Evolutionary conservation across 179 eudicot species (phyloP).

Genomic region (Beta macrorhiza): DNA sequence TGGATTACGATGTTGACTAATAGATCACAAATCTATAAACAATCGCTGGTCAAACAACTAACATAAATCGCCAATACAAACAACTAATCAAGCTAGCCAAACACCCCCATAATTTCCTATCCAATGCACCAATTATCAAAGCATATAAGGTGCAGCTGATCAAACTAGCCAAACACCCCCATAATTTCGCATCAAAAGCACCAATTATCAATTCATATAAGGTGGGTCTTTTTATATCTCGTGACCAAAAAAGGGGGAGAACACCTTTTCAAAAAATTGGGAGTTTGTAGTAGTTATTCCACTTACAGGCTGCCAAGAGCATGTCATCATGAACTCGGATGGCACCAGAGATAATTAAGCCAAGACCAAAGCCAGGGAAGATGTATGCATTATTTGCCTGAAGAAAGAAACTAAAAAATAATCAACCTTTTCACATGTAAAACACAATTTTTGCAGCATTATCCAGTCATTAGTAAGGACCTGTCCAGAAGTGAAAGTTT

Average conservation of each 20-base stretch:
- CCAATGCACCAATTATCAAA: too few relatives aligned
- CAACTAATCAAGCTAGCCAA: too few relatives aligned
- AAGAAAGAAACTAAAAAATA: not conserved
- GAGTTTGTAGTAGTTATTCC: not conserved
- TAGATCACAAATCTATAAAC: too few relatives aligned
- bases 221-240: not conserved
- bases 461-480: slow-evolving; percentile 29
- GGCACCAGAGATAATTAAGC: slow-evolving; percentile 87
- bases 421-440: not conserved
- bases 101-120: too few relatives aligned
- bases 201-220: not conserved
- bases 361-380: slow-evolving; percentile 93
- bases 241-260: not conserved
- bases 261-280: not conserved
- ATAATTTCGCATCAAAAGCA: not conserved
- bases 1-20: too few relatives aligned
- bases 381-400: slow-evolving; percentile 98
- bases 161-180: too few relatives aligned
- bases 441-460: not conserved
- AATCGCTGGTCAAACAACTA: too few relatives aligned
- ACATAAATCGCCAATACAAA: too few relatives aligned
- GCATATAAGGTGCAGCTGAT: too few relatives aligned
- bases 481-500: slow-evolving; percentile 74
- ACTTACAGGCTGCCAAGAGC: slow-evolving; percentile 97
- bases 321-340: slow-evolving; percentile 91